phyloP scores from a whole-genome alignment of 371 early-diverging fungal genomes.

The Batkoa obscura region DNA sequence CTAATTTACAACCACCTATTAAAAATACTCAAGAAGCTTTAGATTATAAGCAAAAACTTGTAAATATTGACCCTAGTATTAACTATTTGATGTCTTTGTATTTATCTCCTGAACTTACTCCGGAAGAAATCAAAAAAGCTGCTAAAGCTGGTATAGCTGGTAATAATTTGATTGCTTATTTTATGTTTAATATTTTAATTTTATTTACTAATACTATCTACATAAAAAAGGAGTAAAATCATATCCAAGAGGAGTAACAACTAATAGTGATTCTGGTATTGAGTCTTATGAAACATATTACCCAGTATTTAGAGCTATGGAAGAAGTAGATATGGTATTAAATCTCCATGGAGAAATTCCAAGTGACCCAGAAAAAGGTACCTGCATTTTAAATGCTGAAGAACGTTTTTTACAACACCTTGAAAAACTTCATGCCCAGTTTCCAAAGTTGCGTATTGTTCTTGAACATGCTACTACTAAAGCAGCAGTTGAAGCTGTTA shows the following conservation, averaged over 20 bases:
- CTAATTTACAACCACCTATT: slow-evolving; percentile 84
- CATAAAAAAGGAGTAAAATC: slow-evolving; percentile 82
- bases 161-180: slow-evolving; percentile 7
- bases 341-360: slow-evolving; percentile 94
- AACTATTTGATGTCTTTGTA: slow-evolving; percentile 88
- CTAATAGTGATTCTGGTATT: slow-evolving; percentile 89
- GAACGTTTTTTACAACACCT: slow-evolving; percentile 75
- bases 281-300: slow-evolving; percentile 78
- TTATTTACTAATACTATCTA: background rate
- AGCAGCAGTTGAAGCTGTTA: slow-evolving; percentile 81
- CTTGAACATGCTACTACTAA: slow-evolving; percentile 91
- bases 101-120: slow-evolving; percentile 68
- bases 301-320: slow-evolving; percentile 86
- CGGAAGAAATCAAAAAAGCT: slow-evolving; percentile 76
- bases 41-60: slow-evolving; percentile 58
- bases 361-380: slow-evolving; percentile 57
- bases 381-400: slow-evolving; percentile 92
- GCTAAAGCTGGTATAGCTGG: slow-evolving; percentile 69
- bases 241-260: slow-evolving; percentile 95
- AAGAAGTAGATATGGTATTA: slow-evolving; percentile 77
- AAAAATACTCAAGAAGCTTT: slow-evolving; percentile 70
- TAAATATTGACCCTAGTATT: slow-evolving; percentile 64
- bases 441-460: slow-evolving; percentile 86
- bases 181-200: background rate
- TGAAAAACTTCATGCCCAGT: slow-evolving; percentile 59